These are phyloP conservation scores for Nakaseomyces glabratus DNA, from an alignment of 1,139 yeast genomes.

Conservation along the genomic window DNA sequence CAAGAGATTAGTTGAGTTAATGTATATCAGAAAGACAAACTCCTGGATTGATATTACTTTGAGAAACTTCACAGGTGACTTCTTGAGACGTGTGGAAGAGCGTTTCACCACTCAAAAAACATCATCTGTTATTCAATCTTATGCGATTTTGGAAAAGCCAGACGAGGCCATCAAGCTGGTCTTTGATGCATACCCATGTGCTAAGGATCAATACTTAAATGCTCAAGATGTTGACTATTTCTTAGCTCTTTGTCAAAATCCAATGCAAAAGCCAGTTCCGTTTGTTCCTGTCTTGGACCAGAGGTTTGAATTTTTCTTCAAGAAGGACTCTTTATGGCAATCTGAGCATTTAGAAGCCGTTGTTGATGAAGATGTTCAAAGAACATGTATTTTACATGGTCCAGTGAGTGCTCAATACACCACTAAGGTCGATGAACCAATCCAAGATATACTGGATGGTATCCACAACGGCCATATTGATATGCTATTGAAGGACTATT, in stretches of 20 bases:
- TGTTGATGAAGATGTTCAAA: slow-evolving; percentile 90
- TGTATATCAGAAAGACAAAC: slow-evolving; percentile 69
- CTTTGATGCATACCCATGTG: slow-evolving; percentile 60
- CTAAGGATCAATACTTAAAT: slow-evolving; percentile 73
- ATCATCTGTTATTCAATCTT: slow-evolving; percentile 66
- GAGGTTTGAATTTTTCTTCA: slow-evolving; percentile 90
- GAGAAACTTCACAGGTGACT: slow-evolving; percentile 80
- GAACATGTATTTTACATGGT: slow-evolving; percentile 96
- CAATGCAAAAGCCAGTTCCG: slow-evolving; percentile 93
- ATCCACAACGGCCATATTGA: slow-evolving; percentile 86
- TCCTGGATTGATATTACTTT: slow-evolving; percentile 86
- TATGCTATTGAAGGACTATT: slow-evolving; percentile 57
- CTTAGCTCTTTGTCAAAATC: slow-evolving; percentile 73
- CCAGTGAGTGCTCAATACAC: slow-evolving; percentile 97
- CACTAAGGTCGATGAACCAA: slow-evolving; percentile 81
- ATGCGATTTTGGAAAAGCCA: slow-evolving; percentile 60
- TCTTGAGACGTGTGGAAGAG: slow-evolving; percentile 91
- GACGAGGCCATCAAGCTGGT: slow-evolving; percentile 49
- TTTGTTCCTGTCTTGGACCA: slow-evolving; percentile 93
- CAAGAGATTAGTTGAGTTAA: slow-evolving; percentile 74
- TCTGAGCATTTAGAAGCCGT: slow-evolving; percentile 95
- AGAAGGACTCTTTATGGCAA: slow-evolving; percentile 98
- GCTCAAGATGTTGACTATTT: slow-evolving; percentile 95
- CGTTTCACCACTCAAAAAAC: slow-evolving; percentile 62
- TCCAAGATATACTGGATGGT: slow-evolving; percentile 76